Percentiles rank a stretch among this genome's conserved stretches.
Conservation (phyloP, 2,329 filamentous ascomycete species). For the Pseudogymnoascus sp. region DNA sequence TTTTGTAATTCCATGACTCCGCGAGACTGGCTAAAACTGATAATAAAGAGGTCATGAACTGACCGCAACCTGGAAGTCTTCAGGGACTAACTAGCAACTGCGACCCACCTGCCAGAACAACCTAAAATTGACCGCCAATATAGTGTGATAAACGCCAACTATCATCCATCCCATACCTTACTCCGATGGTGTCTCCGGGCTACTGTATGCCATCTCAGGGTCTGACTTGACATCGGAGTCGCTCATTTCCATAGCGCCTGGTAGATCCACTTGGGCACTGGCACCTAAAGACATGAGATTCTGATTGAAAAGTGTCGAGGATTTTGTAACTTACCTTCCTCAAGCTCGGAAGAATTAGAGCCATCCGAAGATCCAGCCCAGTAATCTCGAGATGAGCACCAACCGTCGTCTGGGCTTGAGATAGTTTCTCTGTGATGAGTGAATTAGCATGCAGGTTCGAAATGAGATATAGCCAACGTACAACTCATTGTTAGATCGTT, state of each 20-base stretch:
- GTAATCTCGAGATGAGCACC: slow-evolving; percentile 3
- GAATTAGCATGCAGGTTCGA: background rate
- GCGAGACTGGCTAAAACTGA: background rate
- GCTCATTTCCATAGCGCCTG: background rate
- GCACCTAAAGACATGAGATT: background rate
- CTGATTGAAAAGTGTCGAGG: background rate
- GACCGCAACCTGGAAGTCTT: background rate
- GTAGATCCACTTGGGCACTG: background rate
- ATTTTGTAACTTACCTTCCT: background rate
- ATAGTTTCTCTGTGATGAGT: background rate
- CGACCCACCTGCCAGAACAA: background rate
- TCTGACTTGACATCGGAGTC: background rate
- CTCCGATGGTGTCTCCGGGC: background rate
- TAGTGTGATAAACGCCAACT: background rate
- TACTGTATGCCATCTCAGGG: background rate
- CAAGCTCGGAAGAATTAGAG: background rate
- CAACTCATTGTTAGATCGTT: background rate
- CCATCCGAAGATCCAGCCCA: background rate
- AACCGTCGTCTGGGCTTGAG: background rate
- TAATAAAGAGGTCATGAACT: background rate
- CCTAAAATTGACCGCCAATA: slow-evolving; percentile 3
- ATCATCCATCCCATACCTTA: background rate
- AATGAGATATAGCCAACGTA: background rate
- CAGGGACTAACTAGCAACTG: background rate
- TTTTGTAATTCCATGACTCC: background rate